Base-by-base conservation (phyloP, 192 early-diverging fungal species). In the Haplosporangium gracile region DNA sequence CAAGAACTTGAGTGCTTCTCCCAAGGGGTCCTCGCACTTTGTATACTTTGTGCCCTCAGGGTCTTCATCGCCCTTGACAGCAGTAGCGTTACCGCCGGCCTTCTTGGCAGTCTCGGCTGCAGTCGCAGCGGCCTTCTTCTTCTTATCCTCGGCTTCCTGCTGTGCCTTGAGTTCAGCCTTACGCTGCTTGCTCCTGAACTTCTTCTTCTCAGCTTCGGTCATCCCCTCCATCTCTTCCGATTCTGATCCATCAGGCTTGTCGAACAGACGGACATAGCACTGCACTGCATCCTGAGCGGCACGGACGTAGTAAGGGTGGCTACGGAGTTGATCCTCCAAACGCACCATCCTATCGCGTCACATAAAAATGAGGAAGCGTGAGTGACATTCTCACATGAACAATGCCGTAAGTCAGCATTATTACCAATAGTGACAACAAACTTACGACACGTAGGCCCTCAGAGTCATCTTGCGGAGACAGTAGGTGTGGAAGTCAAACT, bases 401-500 rank as follows among this genome's bases (percentile, higher is more conserved):
- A 51, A 51, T 0, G 16, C 49, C 5, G 16, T 18, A 51, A 51
- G 15, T 18, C 5, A 4, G 4, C 3, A 2, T 5, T 51, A 0
- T 51, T 20, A 24, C n/a, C 60, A 13, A 32, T 13, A 24, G 29
- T 13, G 29, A 1, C 55, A 57, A 32, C 18, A 65, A 1, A 79
- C 81, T 71, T 87, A 91, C 90, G 95, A 93, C 10, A 96, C 83
- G 78, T 99, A 99, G 8, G 96, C 90, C 39, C 96, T 91, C 43
- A 98, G 83, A 36, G 97, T 97, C 40, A 90, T 89, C 89, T 97
- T 97, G 76, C 98, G 96, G 45, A 97, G 88, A 76, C 92, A 95
- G 88, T 98, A 99, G 22, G 91, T 90, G 88, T 99, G 98, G 92
- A 98, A 99, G 88, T 99, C 98, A 72, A 97, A 96, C 89, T 98